Evolutionary conservation across 2,329 filamentous ascomycete species (phyloP), one percentile per base, ranked within the genome.

Genomic region (Fusarium sterilihyphosum): DNA sequence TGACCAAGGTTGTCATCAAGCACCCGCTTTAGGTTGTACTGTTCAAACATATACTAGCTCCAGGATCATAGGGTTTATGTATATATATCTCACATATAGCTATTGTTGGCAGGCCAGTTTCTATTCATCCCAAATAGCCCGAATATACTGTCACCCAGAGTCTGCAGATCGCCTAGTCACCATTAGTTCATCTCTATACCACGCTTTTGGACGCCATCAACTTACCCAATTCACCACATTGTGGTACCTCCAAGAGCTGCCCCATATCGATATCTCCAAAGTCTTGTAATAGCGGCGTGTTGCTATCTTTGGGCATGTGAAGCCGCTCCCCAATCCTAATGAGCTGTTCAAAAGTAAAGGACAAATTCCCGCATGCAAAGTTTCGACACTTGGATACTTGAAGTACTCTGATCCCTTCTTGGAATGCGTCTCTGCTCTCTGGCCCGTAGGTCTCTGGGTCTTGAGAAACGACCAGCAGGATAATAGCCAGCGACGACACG

Each of bases 61-160:
- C 13, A 6, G 3, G 13, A 1, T 9, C 14, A 52, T 17, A 22
- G 11, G 0, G 2, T 11, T 18, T 4, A 7, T 5, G 10, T 13
- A 10, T 6, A 9, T 5, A 8, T 0, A 14, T 22, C 20, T 56
- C 37, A 56, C 2, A 56, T 14, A 8, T 41, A 56, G 37, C 53
- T 56, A n/a, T 20, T 41, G 4, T 56, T 56, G 2, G 16, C 16
- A 8, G 53, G 53, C 53, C 53, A 56, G 8, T 38, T 56, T 31
- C 26, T 10, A 4, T 56, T 56, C 37, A 31, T 31, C 10, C 53
- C 53, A 14, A 56, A 41, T 4, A 56, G 53, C 1, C 24, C 24
- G 6, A 54, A 54, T 2, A 54, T 38, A n/a, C n/a, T 54, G 2
- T 38, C 37, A 13, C 13, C 37, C 4, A 41, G 14, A 31, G 53